Percentiles rank a stretch among this genome's conserved stretches.
Evolutionary conservation across 352 stramenopile genomes (phyloP).

Genomic region (Globisporangium ultimum): DNA sequence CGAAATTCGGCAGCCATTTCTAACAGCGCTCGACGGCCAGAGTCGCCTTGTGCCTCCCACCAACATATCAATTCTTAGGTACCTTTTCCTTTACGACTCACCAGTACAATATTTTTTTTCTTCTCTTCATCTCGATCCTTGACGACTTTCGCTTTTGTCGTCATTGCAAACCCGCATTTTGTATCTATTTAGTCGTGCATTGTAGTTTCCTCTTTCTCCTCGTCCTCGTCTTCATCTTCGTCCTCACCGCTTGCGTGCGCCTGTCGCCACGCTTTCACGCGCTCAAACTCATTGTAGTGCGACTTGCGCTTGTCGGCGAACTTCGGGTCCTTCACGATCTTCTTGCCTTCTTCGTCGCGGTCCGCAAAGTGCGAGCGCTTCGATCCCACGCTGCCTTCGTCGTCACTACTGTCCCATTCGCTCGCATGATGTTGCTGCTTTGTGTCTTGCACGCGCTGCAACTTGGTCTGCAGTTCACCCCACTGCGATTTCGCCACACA

Average conservation of each 20-base stretch:
- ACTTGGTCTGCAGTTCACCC: constrained; percentile 64
- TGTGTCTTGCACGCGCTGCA: constrained; percentile 45
- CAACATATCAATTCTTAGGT: not conserved
- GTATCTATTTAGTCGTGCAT: not conserved
- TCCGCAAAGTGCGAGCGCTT: constrained; percentile 21
- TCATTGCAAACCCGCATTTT: not conserved
- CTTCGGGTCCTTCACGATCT: constrained; percentile 58
- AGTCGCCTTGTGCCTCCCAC: no score
- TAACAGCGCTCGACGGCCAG: constrained; percentile 17
- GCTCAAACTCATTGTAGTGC: constrained; percentile 85
- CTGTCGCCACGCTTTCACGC: constrained; percentile 66
- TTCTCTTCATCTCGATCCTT: no score
- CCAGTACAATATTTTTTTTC: not conserved
- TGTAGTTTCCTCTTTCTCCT: not conserved
- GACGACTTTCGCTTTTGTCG: no score
- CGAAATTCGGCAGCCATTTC: constrained; percentile 76
- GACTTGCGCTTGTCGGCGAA: constrained; percentile 74
- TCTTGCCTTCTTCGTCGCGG: constrained; percentile 56
- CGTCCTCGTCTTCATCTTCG: constrained; percentile 2
- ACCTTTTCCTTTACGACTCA: not conserved
- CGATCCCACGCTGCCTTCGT: constrained; percentile 18
- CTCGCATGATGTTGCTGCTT: constrained; percentile 36
- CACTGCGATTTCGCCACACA: constrained; percentile 27
- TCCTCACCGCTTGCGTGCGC: constrained; percentile 24
- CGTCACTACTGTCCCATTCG: constrained; percentile 60